phyloP scores from a whole-genome alignment of 2,329 filamentous ascomycete species.

The Colletotrichum lupini region DNA sequence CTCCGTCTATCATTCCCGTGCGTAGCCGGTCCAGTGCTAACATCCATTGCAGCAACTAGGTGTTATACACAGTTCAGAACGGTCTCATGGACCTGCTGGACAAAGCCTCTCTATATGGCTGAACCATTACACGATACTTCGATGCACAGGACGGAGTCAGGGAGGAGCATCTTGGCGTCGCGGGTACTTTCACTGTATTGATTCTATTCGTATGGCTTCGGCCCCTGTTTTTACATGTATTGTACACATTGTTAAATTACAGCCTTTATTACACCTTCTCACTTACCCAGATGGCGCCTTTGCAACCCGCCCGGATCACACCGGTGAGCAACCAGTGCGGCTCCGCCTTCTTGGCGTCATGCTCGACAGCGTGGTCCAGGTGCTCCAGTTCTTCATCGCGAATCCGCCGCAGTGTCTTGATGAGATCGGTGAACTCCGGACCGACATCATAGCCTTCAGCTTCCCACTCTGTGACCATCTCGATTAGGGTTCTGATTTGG shows the following conservation, averaged over 20 bases:
- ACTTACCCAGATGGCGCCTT: slow-evolving; percentile 92
- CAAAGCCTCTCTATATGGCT: slow-evolving; percentile 10
- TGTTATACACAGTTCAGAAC: slow-evolving; percentile 2
- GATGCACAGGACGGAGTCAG: neutral
- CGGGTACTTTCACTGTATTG: slow-evolving; percentile 6
- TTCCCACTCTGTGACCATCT: slow-evolving; percentile 84
- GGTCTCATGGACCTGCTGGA: slow-evolving; percentile 5
- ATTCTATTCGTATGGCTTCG: slow-evolving; percentile 20
- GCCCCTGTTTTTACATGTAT: slow-evolving; percentile 34
- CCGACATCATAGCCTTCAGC: slow-evolving; percentile 82
- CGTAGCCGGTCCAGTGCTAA: slow-evolving; percentile 40
- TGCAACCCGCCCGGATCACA: slow-evolving; percentile 89
- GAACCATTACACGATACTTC: neutral
- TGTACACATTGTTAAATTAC: slow-evolving; percentile 35
- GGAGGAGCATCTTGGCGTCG: neutral
- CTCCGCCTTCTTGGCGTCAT: slow-evolving; percentile 89
- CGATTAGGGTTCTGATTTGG: slow-evolving; percentile 84
- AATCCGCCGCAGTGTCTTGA: slow-evolving; percentile 82
- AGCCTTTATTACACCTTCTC: slow-evolving; percentile 68
- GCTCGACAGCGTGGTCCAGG: slow-evolving; percentile 91
- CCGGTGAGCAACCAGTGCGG: slow-evolving; percentile 91
- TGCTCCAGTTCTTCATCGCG: slow-evolving; percentile 97
- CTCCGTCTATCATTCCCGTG: neutral
- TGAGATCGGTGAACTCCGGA: slow-evolving; percentile 78
- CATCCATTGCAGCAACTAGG: slow-evolving; percentile 45